Evolutionary conservation across 2,329 filamentous ascomycete species (phyloP).

Genomic region (Cyclaneusma minus): DNA sequence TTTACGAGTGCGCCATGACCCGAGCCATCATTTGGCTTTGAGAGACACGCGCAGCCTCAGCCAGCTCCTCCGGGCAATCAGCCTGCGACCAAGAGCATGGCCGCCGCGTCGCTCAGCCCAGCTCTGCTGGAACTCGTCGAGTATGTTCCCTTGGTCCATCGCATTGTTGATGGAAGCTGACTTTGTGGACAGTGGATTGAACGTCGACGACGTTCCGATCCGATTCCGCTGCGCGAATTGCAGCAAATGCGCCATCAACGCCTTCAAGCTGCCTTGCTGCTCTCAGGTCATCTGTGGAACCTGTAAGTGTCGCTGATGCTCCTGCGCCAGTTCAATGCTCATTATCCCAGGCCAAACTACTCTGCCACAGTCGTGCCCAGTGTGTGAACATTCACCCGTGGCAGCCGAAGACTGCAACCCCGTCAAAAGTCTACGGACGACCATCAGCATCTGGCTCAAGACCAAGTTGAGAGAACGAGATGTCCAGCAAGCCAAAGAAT

Average conservation of each 20-base stretch:
- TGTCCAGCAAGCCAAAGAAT: conserved; percentile 32
- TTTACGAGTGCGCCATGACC: too few relatives aligned
- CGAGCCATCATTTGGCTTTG: too few relatives aligned
- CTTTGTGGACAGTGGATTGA: conserved; percentile 49
- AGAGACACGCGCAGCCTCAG: too few relatives aligned
- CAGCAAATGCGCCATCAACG: conserved; percentile 78
- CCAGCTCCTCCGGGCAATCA: too few relatives aligned
- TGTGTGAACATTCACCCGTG: conserved; percentile 84
- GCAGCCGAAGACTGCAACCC: conserved; percentile 75
- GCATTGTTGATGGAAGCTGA: background rate
- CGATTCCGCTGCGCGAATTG: conserved; percentile 92
- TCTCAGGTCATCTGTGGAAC: conserved; percentile 86
- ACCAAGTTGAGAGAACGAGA: conserved; percentile 84
- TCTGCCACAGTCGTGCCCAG: conserved; percentile 67
- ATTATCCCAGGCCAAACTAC: conserved; percentile 50
- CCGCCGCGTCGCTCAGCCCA: background rate
- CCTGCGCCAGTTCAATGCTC: background rate
- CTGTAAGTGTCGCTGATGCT: conserved; percentile 45
- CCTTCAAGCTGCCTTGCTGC: conserved; percentile 84
- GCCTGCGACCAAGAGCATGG: too few relatives aligned
- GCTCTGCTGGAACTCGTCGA: background rate
- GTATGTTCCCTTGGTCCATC: background rate
- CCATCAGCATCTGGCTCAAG: conserved; percentile 79
- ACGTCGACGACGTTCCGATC: conserved; percentile 78
- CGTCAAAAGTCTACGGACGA: conserved; percentile 83